A percentile compares a stretch with the other conserved stretches of the same genome.
phyloP scores from a whole-genome alignment of 148 eudicot genomes.

The Selenicereus undatus region DNA sequence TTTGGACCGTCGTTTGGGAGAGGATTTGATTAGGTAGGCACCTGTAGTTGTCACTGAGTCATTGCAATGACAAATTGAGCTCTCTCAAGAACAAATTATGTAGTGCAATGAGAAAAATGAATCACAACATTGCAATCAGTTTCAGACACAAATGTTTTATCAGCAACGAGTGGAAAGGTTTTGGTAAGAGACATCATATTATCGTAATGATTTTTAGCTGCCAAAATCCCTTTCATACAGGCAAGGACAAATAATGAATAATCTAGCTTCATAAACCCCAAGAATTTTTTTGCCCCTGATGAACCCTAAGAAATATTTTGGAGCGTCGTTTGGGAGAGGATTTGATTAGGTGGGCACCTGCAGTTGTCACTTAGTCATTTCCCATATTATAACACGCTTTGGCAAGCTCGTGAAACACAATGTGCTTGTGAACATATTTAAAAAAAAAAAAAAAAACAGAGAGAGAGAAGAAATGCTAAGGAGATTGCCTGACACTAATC shows the following conservation, averaged over 20 bases:
- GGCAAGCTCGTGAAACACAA: neutral
- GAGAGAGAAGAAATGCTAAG: too few relatives aligned
- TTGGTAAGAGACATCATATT: neutral
- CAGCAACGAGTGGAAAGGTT: slow-evolving; percentile 2
- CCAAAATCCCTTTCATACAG: neutral
- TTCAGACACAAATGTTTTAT: neutral
- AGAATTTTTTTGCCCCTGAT: too few relatives aligned
- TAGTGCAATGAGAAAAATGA: neutral
- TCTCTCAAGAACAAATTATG: neutral
- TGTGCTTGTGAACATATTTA: too few relatives aligned
- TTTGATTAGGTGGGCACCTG: neutral
- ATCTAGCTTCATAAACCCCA: neutral
- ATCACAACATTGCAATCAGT: slow-evolving; percentile 9
- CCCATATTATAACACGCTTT: neutral
- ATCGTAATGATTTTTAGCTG: neutral
- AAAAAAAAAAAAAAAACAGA: too few relatives aligned
- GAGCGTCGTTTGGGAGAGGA: too few relatives aligned
- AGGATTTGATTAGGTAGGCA: too few relatives aligned
- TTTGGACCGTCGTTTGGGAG: too few relatives aligned
- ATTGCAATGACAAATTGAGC: neutral
- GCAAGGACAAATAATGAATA: neutral
- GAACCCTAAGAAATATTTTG: too few relatives aligned
- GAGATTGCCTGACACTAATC: too few relatives aligned
- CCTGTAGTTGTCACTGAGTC: too few relatives aligned
- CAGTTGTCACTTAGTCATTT: neutral